Evolutionary conservation across 176 grass and related monocot species (phyloP), one percentile per base, ranked within the genome.

Genomic region (Oryza meyeriana): DNA sequence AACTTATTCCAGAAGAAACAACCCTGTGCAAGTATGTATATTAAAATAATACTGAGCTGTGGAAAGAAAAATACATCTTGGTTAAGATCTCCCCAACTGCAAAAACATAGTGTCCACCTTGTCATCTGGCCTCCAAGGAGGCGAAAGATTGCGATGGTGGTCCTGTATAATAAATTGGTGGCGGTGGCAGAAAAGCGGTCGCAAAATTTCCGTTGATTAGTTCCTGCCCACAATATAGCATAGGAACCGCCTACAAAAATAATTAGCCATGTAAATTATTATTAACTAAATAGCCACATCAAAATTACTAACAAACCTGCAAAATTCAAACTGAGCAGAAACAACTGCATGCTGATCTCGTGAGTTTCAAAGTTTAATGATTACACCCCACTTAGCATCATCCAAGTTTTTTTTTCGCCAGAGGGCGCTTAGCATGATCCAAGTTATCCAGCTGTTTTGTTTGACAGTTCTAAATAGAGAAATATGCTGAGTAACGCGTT

Each of bases 41-140:
- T 52, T 30, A 38, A 35, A 75, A 41, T 30, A 40, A 71, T 30
- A 64, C 28, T 74, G 48, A 75, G 70, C 13, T 83, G 34, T 66
- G 10, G 28, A 59, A 74, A 81, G 28, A 59, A 74, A 81, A 31
- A 86, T 98, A 95, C 95, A 95, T 98, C 95, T 89, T 62, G 92
- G 90, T 44, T 94, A 62, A 98, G 95, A 85, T 90, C 61, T 93
- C 95, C 48, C 92, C 95, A 55, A 93, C 81, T 18, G 55, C 72
- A 10, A 91, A 98, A 79, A 95, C 88, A 83, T 98, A 98, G 61
- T 95, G 92, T 11, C 95, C 95, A 81, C 95, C 79, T 93, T 93
- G 81, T 98, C 92, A 87, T 94, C 90, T 5, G 88, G 81, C 42
- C 92, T 90, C 92, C 90, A 88, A 50, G 92, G 92, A 65, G 95